Percentiles rank a stretch among this genome's conserved stretches.
Evolutionary conservation across 2,329 filamentous ascomycete species (phyloP).

Genomic region (Colletotrichum falcatum): DNA sequence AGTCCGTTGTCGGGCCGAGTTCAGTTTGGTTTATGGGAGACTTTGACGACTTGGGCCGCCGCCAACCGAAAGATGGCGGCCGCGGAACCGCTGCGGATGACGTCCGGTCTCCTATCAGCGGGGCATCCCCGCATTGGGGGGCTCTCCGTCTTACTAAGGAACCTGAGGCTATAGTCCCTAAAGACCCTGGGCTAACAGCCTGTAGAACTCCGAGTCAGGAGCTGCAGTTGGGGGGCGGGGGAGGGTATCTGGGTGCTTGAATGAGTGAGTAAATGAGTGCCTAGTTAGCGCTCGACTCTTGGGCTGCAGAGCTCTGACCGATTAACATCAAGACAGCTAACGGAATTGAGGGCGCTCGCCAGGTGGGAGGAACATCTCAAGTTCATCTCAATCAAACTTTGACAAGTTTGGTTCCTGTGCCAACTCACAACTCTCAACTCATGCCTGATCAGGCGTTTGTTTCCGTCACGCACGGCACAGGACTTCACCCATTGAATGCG

Average conservation of each 20-base stretch:
- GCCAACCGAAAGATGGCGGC: constrained; percentile 31
- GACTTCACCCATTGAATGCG: constrained; percentile 23
- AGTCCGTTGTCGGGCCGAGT: constrained; percentile 13
- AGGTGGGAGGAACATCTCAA: background rate
- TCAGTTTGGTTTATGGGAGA: background rate
- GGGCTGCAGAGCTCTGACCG: background rate
- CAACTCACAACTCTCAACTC: background rate
- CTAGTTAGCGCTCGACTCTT: background rate
- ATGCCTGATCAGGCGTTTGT: constrained; percentile 13
- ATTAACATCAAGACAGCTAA: background rate
- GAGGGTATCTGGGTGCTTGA: too few relatives aligned
- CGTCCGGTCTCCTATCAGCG: constrained; percentile 29
- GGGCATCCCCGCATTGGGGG: constrained; percentile 19
- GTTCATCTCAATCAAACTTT: too few relatives aligned
- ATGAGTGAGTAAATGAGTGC: too few relatives aligned
- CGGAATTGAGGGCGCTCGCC: background rate
- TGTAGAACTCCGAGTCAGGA: constrained; percentile 20
- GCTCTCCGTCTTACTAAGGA: background rate
- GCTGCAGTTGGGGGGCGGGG: too few relatives aligned
- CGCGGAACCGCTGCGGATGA: constrained; percentile 38
- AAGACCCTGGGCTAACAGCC: background rate
- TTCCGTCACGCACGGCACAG: constrained; percentile 18
- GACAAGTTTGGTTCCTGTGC: too few relatives aligned
- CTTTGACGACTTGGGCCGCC: constrained; percentile 37
- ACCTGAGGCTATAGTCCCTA: background rate